A percentile compares a stretch with the other conserved stretches of the same genome.
Conservation (phyloP, 805 yeast genomes). For the Torulaspora maleeae region DNA sequence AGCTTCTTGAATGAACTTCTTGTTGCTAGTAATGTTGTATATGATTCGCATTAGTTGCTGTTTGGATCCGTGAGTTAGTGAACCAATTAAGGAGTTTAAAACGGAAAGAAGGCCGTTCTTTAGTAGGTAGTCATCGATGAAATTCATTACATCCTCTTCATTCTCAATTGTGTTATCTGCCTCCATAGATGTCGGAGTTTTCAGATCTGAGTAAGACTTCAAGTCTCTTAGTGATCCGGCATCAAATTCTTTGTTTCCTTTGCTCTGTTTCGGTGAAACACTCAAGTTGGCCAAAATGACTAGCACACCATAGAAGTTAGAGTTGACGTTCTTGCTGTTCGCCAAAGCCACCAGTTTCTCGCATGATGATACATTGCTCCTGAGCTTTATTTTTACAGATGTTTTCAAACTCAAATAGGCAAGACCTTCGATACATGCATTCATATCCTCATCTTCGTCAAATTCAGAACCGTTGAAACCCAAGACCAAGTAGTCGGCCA, state of each 20-base stretch:
- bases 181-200: conserved; percentile 19
- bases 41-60: conserved; percentile 34
- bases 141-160: conserved; percentile 20
- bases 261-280: conserved; percentile 17
- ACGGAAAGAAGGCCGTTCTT: conserved; percentile 21
- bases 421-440: conserved; percentile 42
- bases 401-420: conserved; percentile 47
- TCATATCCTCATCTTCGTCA: conserved; percentile 11
- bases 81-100: conserved; percentile 13
- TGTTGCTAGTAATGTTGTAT: conserved; percentile 31
- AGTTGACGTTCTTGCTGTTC: conserved; percentile 14
- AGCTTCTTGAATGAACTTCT: conserved; percentile 26
- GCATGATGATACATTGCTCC: conserved; percentile 38
- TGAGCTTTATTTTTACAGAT: conserved; percentile 35
- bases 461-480: conserved; percentile 10
- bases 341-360: conserved; percentile 30
- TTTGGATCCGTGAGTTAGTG: conserved; percentile 25
- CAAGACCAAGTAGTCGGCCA: conserved; percentile 32
- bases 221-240: conserved; percentile 29
- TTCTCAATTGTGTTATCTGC: conserved; percentile 16
- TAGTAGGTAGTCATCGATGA: conserved; percentile 22
- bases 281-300: conserved; percentile 36
- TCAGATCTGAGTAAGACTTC: conserved; percentile 32
- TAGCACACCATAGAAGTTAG: conserved; percentile 34
- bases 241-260: conserved; percentile 9